phyloP scores from a whole-genome alignment of 164 flowering plant genomes.

The grape (Vitis vinifera) region DNA sequence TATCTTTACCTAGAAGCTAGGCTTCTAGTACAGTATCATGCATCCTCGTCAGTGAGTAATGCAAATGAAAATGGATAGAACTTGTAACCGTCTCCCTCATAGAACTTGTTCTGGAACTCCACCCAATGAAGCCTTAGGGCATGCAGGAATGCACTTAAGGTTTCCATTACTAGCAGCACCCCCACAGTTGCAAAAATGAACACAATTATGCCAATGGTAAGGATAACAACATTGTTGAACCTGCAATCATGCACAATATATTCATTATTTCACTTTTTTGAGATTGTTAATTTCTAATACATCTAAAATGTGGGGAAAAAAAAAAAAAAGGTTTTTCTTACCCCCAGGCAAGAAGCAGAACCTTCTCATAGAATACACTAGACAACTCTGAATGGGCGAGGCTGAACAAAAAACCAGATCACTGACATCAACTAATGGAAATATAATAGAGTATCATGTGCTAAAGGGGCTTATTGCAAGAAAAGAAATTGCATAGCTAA shows the following conservation, averaged over 20 bases:
- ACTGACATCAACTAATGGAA: not conserved
- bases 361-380: conserved; percentile 89
- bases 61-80: conserved; percentile 78
- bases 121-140: conserved; percentile 96
- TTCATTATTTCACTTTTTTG: not conserved
- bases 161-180: conserved; percentile 85
- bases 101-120: conserved; percentile 91
- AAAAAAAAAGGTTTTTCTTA: conserved; percentile 28
- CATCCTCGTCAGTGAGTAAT: conserved; percentile 57
- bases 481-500: not conserved
- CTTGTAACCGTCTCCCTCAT: conserved; percentile 92
- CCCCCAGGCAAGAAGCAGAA: conserved; percentile 91
- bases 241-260: conserved; percentile 23
- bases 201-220: conserved; percentile 34
- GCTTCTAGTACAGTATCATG: conserved; percentile 22
- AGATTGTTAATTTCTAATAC: not conserved
- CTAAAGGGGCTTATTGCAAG: not conserved
- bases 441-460: not conserved
- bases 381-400: conserved; percentile 95
- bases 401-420: conserved; percentile 37
- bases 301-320: not conserved
- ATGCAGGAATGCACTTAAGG: conserved; percentile 93
- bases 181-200: conserved; percentile 46
- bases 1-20: not conserved
- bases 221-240: conserved; percentile 37